Conservation (phyloP, 768 basidiomycete species). For the Pilatotrama ljubarskyi region DNA sequence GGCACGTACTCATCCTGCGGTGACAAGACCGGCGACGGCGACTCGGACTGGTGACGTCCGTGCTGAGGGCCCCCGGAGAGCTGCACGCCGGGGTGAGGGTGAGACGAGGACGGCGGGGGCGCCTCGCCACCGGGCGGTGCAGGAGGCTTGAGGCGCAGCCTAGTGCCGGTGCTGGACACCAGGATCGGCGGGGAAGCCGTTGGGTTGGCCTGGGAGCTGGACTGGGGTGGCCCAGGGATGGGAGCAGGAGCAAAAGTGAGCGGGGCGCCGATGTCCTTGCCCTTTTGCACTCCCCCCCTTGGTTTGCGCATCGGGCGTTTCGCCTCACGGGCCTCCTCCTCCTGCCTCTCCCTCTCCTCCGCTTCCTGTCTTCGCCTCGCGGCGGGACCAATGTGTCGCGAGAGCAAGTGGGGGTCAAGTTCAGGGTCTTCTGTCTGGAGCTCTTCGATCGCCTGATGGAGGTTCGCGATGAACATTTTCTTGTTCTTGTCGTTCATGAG, state of each 20-base stretch:
- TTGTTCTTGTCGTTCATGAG: conserved; percentile 45
- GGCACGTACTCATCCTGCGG: conserved; percentile 36
- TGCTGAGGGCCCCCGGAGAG: conserved; percentile 20
- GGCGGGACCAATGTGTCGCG: conserved; percentile 48
- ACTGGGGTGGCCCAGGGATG: conserved; percentile 10
- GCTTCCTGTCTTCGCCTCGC: conserved; percentile 47
- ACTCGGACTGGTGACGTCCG: conserved; percentile 22
- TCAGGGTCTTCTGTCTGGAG: conserved; percentile 45
- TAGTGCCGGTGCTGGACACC: conserved; percentile 49
- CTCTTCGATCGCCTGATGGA: conserved; percentile 50
- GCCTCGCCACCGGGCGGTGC: conserved; percentile 29
- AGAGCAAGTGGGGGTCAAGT: conserved; percentile 45
- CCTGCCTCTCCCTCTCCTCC: conserved; percentile 39
- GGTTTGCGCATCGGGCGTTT: conserved; percentile 36
- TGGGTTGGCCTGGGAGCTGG: background rate
- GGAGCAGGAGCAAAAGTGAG: conserved; percentile 26
- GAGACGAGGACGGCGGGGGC: conserved; percentile 16
- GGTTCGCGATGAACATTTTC: conserved; percentile 46
- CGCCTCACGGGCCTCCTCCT: conserved; percentile 47
- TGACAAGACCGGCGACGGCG: conserved; percentile 36
- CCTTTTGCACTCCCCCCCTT: conserved; percentile 38
- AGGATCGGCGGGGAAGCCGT: conserved; percentile 29
- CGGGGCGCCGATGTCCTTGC: conserved; percentile 39
- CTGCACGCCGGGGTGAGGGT: conserved; percentile 21
- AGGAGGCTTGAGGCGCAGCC: conserved; percentile 51